A percentile compares a stretch with the other conserved stretches of the same genome.
phyloP scores from a whole-genome alignment of 768 basidiomycete genomes.

The Podaxis pistillaris region DNA sequence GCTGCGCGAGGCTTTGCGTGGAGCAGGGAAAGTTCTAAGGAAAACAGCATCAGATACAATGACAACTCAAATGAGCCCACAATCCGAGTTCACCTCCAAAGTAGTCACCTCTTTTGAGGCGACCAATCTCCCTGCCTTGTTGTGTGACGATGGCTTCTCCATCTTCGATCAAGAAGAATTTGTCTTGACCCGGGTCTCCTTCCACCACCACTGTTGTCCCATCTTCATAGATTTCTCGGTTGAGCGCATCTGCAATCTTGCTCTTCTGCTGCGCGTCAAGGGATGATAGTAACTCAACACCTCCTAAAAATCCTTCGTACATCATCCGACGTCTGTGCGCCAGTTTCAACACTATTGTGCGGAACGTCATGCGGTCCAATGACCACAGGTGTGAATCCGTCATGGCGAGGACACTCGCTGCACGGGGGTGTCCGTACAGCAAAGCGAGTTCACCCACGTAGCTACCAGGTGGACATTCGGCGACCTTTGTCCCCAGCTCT shows the following conservation, averaged over 20 bases:
- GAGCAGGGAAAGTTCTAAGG: conserved; percentile 84
- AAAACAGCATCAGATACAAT: not conserved
- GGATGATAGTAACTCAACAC: conserved; percentile 82
- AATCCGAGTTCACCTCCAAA: conserved; percentile 76
- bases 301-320: conserved; percentile 96
- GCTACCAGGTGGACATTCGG: conserved; percentile 78
- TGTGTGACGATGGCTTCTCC: conserved; percentile 86
- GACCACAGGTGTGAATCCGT: conserved; percentile 88
- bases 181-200: conserved; percentile 95
- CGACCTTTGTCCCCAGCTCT: conserved; percentile 77
- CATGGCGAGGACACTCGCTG: conserved; percentile 88
- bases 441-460: conserved; percentile 96
- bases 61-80: conserved; percentile 8
- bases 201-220: conserved; percentile 88
- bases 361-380: conserved; percentile 96
- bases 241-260: conserved; percentile 96
- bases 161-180: conserved; percentile 91
- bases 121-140: conserved; percentile 64
- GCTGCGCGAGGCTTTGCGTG: conserved; percentile 90
- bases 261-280: conserved; percentile 87
- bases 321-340: conserved; percentile 89
- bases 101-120: conserved; percentile 88
- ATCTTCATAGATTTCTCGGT: conserved; percentile 76
- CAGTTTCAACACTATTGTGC: conserved; percentile 93
- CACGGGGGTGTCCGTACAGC: conserved; percentile 97